A percentile compares a stretch with the other conserved stretches of the same genome.
These are phyloP conservation scores for Daldinia caldariorum DNA, from an alignment of 495 filamentous ascomycete species.

Conservation along the genomic window DNA sequence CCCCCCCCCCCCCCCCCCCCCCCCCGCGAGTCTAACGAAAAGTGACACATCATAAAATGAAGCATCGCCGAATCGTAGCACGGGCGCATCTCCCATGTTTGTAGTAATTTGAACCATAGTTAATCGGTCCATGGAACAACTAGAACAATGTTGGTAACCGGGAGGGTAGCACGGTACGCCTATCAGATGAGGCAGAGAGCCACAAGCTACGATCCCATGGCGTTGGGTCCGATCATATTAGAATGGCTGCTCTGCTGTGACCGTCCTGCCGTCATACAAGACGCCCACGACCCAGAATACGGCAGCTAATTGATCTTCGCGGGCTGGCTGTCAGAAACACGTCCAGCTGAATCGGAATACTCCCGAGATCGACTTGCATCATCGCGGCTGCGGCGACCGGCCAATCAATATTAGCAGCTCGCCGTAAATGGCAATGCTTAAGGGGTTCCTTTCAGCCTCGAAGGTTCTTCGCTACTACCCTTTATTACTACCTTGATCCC, in stretches of 20 bases:
- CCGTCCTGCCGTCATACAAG: constrained; percentile 43
- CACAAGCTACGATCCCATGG: constrained; percentile 37
- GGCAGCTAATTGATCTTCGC: constrained; percentile 33
- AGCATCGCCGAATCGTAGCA: constrained; percentile 23
- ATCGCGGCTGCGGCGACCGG: constrained; percentile 31
- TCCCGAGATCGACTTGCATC: constrained; percentile 47
- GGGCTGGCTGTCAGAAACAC: constrained; percentile 27
- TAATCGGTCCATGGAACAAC: constrained; percentile 11
- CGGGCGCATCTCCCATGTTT: constrained; percentile 29
- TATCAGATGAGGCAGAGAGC: constrained; percentile 22
- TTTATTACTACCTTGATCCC: constrained; percentile 13
- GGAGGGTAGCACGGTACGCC: constrained; percentile 17
- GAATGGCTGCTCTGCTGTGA: constrained; percentile 31
- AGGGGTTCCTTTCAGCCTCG: background rate
- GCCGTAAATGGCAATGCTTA: constrained; percentile 44
- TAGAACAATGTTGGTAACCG: background rate
- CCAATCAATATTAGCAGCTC: constrained; percentile 43
- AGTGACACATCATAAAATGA: constrained; percentile 37
- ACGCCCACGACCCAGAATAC: constrained; percentile 24
- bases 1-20: too few relatives aligned
- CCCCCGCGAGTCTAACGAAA: constrained; percentile 38
- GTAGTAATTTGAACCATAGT: constrained; percentile 19
- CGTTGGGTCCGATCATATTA: constrained; percentile 46
- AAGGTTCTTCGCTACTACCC: constrained; percentile 16
- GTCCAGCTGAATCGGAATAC: constrained; percentile 37